A percentile compares a stretch with the other conserved stretches of the same genome.
Conservation (phyloP, 1,139 yeast species). For the Groenewaldozyma auringiensis region DNA sequence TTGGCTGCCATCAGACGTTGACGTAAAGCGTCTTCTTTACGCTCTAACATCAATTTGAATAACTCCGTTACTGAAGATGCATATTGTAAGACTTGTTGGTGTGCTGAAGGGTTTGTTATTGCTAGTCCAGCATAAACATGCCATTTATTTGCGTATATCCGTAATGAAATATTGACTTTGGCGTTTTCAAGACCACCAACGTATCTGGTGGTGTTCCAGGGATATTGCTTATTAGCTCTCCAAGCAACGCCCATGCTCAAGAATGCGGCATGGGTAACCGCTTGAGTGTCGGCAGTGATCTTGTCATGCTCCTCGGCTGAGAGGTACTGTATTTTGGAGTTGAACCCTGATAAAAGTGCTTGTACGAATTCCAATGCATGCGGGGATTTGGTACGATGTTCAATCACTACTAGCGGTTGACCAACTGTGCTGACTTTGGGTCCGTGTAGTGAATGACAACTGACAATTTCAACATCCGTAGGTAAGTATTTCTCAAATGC, state of each 20-base stretch:
- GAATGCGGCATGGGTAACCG: conserved; percentile 97
- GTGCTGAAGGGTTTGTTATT: conserved; percentile 91
- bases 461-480: conserved; percentile 67
- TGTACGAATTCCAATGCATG: conserved; percentile 55
- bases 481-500: conserved; percentile 80
- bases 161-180: conserved; percentile 80
- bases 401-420: conserved; percentile 82
- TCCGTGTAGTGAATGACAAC: conserved; percentile 91
- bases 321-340: conserved; percentile 70
- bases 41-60: conserved; percentile 74
- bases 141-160: conserved; percentile 92
- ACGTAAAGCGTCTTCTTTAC: conserved; percentile 49
- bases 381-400: conserved; percentile 55
- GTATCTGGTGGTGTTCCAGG: conserved; percentile 82
- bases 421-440: conserved; percentile 85
- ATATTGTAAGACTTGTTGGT: conserved; percentile 81
- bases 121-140: conserved; percentile 98
- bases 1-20: conserved; percentile 59
- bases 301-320: conserved; percentile 83
- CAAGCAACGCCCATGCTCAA: conserved; percentile 96
- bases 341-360: conserved; percentile 57
- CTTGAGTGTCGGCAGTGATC: conserved; percentile 97
- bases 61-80: conserved; percentile 77
- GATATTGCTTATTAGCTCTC: conserved; percentile 75
- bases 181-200: conserved; percentile 94